These are phyloP conservation scores for Eucalyptus brandiana DNA, from an alignment of 345 rosid genomes.

Conservation along the genomic window DNA sequence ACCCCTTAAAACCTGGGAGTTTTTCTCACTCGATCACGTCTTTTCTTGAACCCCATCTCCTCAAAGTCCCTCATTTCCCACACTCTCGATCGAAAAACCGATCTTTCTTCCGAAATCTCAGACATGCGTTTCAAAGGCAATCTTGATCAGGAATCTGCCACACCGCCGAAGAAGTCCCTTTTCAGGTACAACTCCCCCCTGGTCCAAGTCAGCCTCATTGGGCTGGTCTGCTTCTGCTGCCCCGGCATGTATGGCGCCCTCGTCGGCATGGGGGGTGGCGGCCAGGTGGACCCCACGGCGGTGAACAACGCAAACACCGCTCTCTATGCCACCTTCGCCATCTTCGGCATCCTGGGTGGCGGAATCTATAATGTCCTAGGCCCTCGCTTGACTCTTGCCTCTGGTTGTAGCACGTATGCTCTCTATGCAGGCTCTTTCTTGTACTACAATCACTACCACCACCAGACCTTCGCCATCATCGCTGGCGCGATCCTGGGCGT, in stretches of 20 bases:
- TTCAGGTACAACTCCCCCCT: conserved; percentile 67
- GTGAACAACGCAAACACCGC: conserved; percentile 71
- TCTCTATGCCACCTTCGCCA: conserved; percentile 46
- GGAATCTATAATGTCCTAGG: conserved; percentile 56
- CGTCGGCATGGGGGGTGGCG: conserved; percentile 92
- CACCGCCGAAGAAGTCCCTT: not conserved
- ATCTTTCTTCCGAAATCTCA: not conserved
- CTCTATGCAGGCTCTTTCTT: conserved; percentile 55
- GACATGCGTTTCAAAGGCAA: not conserved
- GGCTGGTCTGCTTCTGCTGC: conserved; percentile 85
- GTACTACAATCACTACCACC: conserved; percentile 35
- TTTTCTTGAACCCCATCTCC: not conserved
- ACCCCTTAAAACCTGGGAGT: not conserved
- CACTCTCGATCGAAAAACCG: not conserved
- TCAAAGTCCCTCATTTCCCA: not conserved
- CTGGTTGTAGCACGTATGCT: conserved; percentile 68
- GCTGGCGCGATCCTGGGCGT: conserved; percentile 61
- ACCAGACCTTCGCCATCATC: conserved; percentile 28
- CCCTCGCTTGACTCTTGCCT: conserved; percentile 42
- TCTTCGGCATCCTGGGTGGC: conserved; percentile 48
- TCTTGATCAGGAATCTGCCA: conserved; percentile 1
- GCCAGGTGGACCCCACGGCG: conserved; percentile 68
- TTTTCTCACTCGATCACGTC: not conserved
- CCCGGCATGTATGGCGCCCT: conserved; percentile 93
- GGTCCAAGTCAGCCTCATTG: conserved; percentile 54